Percentiles rank a stretch among this genome's conserved stretches.
Conservation (phyloP, 306 rosid species). For the Acmispon strigosus region DNA sequence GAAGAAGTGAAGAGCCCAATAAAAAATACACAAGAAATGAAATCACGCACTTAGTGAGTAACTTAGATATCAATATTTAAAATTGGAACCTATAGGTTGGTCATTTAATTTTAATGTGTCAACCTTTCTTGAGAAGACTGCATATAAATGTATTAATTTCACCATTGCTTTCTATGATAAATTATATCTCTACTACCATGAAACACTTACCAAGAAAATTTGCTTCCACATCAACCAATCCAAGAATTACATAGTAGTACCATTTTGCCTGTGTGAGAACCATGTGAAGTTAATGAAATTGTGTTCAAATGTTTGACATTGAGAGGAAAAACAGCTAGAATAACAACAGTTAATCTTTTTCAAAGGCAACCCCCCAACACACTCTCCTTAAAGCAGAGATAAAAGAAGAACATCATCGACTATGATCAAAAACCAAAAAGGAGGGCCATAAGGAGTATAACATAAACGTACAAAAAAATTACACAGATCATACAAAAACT, state of each 20-base stretch:
- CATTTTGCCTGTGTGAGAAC: slow-evolving; percentile 65
- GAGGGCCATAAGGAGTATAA: neutral
- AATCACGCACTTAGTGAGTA: neutral
- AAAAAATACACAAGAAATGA: neutral
- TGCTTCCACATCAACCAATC: slow-evolving; percentile 90
- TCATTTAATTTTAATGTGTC: neutral
- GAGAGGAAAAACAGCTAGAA: neutral
- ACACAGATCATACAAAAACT: neutral
- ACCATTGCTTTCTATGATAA: neutral
- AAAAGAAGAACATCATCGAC: neutral
- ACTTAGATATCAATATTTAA: neutral
- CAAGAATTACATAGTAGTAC: slow-evolving; percentile 74
- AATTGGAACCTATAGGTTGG: neutral
- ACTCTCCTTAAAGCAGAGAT: neutral
- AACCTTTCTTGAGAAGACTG: neutral
- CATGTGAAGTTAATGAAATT: slow-evolving; percentile 6
- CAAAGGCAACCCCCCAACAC: neutral
- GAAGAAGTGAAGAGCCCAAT: neutral
- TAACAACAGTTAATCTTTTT: neutral
- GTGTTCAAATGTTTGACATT: neutral
- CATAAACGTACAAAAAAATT: neutral
- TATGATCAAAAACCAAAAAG: neutral
- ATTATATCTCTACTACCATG: neutral
- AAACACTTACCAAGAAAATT: slow-evolving; percentile 75
- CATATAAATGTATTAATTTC: neutral